phyloP scores from a whole-genome alignment of 1,284 basidiomycete genomes.

The Cryptococcus maquisensis region DNA sequence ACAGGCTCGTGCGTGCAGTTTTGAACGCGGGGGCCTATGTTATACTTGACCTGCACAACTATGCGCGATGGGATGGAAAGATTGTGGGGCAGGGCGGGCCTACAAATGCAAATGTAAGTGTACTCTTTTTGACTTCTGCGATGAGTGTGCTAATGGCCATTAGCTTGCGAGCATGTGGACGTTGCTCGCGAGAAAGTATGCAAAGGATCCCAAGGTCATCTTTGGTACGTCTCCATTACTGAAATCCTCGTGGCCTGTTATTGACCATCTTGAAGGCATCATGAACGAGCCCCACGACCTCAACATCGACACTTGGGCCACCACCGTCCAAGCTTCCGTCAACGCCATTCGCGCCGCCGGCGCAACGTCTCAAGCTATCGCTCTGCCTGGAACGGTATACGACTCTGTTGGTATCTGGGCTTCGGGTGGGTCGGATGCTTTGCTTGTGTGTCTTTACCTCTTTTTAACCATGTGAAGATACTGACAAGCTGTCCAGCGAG shows the following conservation, averaged over 20 bases:
- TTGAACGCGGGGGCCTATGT: conserved; percentile 53
- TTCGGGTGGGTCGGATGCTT: conserved; percentile 43
- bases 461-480: background rate
- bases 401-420: conserved; percentile 31
- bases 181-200: conserved; percentile 56
- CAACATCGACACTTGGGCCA: conserved; percentile 32
- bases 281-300: conserved; percentile 49
- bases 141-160: background rate
- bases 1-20: conserved; percentile 52
- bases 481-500: conserved; percentile 24
- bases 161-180: conserved; percentile 59
- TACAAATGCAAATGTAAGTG: conserved; percentile 49
- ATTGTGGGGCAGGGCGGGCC: conserved; percentile 59
- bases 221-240: conserved; percentile 37
- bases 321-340: conserved; percentile 39
- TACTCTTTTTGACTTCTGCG: background rate
- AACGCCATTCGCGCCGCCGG: conserved; percentile 45
- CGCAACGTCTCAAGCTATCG: conserved; percentile 39
- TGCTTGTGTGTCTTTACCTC: conserved; percentile 41
- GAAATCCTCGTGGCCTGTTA: background rate
- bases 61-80: conserved; percentile 39
- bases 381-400: conserved; percentile 42
- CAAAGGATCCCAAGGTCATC: conserved; percentile 53
- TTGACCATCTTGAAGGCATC: conserved; percentile 10
- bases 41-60: conserved; percentile 55